Evolutionary conservation across 2,329 filamentous ascomycete genomes (phyloP).

Genomic region (Davidsoniella neocaledoniae): DNA sequence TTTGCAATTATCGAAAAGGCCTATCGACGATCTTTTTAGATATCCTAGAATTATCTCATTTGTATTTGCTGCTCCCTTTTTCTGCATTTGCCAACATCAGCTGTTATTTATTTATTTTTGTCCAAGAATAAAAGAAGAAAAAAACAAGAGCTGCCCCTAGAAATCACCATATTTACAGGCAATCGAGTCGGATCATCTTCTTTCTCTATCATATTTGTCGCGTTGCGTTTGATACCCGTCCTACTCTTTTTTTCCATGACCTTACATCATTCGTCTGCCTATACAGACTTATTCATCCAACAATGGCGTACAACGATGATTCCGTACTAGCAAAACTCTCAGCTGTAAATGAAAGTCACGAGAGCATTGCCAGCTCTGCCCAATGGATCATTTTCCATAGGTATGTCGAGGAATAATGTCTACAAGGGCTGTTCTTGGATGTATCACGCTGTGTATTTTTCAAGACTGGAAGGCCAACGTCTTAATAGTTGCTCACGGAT

Average conservation of each 20-base stretch:
- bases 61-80: too few relatives aligned
- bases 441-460: slow-evolving; percentile 1
- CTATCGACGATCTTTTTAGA: too few relatives aligned
- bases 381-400: slow-evolving; percentile 99
- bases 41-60: too few relatives aligned
- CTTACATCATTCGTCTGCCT: background rate
- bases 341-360: slow-evolving; percentile 89
- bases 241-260: background rate
- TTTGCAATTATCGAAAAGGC: too few relatives aligned
- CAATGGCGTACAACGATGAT: slow-evolving; percentile 92
- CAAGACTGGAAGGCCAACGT: background rate
- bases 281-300: slow-evolving; percentile 11
- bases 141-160: too few relatives aligned
- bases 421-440: background rate
- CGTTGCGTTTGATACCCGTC: too few relatives aligned
- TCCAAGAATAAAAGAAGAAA: too few relatives aligned
- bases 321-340: slow-evolving; percentile 88
- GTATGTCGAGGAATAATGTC: slow-evolving; percentile 29
- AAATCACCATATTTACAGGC: too few relatives aligned
- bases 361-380: slow-evolving; percentile 87
- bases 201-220: too few relatives aligned
- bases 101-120: too few relatives aligned
- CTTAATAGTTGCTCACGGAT: background rate
- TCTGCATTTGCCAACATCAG: too few relatives aligned
- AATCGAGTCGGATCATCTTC: too few relatives aligned